Base-by-base conservation (phyloP, 305 asterid genomes). In the Striga hermonthica region DNA sequence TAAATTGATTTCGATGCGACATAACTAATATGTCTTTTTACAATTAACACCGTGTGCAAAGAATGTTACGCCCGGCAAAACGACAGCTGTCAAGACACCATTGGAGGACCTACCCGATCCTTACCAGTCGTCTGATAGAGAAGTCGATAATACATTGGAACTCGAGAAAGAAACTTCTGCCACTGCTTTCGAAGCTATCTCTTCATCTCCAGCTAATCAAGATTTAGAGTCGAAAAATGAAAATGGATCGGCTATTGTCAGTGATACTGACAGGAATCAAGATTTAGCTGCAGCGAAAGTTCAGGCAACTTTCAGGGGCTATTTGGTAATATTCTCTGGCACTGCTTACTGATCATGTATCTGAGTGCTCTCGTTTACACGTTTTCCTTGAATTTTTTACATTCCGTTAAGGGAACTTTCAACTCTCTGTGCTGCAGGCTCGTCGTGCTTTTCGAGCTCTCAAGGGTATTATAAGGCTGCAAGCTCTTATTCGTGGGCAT, bases 401-500 rank as follows among this genome's bases (percentile, higher is more conserved):
- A 31, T 39, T 1, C 38, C 13, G 1, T 7, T 4, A 36, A 38
- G n/a, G 48, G 40, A 40, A 54, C 57, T 22, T 31, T 34, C 34
- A 28, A 56, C 31, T 65, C 50, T 39, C 65, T 57, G 60, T 67
- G 52, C 49, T 22, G 47, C 77, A 93, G 99, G 97, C 99, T 80
- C 97, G 99, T 55, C 95, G 99, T 35, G 97, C 99, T 79, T 93
- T 90, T 63, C 76, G 89, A 67, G 95, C 96, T 39, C 97, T 93
- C 60, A 93, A 85, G 85, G 97, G 96, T 44, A 90, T 93, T 69
- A 93, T 88, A 77, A 84, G 97, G 88, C 87, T 93, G 7, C 97
- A 93, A 76, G 99, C 99, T 65, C 93, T 93, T 68, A 88, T 93
- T 66, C 96, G 97, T 36, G 99, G 99, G 40, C 97, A 93, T 78